These are phyloP conservation scores for Hypoxylon sp. DNA, from an alignment of 2,329 filamentous ascomycete genomes.

Conservation along the genomic window DNA sequence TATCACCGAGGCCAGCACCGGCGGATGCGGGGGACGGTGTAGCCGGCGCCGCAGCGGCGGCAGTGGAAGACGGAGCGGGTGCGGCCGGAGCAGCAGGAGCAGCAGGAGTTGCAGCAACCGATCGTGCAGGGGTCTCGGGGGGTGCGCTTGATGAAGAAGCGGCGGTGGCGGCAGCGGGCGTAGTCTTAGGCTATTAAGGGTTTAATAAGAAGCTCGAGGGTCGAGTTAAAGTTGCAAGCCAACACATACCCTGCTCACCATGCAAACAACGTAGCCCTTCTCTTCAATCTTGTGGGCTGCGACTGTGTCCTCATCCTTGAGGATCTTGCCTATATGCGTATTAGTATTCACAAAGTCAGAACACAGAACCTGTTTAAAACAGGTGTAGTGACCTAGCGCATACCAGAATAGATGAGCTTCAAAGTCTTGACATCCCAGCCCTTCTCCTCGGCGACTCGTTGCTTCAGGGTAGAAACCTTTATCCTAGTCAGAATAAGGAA, in stretches of 20 bases:
- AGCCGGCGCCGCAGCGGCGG: slow-evolving; percentile 62
- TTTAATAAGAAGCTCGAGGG: slow-evolving; percentile 17
- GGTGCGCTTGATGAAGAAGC: slow-evolving; percentile 73
- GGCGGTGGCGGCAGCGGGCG: slow-evolving; percentile 63
- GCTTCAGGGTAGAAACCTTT: slow-evolving; percentile 91
- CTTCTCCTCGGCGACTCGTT: slow-evolving; percentile 92
- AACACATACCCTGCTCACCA: slow-evolving; percentile 88
- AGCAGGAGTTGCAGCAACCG: slow-evolving; percentile 65
- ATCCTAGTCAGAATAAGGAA: slow-evolving; percentile 45
- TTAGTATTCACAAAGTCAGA: slow-evolving; percentile 46
- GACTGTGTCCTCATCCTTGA: slow-evolving; percentile 97
- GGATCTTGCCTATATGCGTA: slow-evolving; percentile 84
- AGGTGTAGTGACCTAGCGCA: slow-evolving; percentile 50
- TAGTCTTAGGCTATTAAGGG: slow-evolving; percentile 76
- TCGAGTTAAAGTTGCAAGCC: slow-evolving; percentile 20
- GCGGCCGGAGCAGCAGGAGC: slow-evolving; percentile 65
- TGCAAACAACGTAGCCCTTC: slow-evolving; percentile 99
- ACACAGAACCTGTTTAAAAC: slow-evolving; percentile 3
- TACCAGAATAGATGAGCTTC: slow-evolving; percentile 99
- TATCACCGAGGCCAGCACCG: slow-evolving; percentile 73
- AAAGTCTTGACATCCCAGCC: slow-evolving; percentile 92
- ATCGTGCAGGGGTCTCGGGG: slow-evolving; percentile 73
- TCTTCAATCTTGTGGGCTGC: slow-evolving; percentile 99
- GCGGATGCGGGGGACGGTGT: slow-evolving; percentile 70
- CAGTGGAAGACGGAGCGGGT: slow-evolving; percentile 61